Percentiles rank a stretch among this genome's conserved stretches.
These are phyloP conservation scores for Ophiostoma populinum DNA, from an alignment of 2,329 filamentous ascomycete species.

Conservation along the genomic window DNA sequence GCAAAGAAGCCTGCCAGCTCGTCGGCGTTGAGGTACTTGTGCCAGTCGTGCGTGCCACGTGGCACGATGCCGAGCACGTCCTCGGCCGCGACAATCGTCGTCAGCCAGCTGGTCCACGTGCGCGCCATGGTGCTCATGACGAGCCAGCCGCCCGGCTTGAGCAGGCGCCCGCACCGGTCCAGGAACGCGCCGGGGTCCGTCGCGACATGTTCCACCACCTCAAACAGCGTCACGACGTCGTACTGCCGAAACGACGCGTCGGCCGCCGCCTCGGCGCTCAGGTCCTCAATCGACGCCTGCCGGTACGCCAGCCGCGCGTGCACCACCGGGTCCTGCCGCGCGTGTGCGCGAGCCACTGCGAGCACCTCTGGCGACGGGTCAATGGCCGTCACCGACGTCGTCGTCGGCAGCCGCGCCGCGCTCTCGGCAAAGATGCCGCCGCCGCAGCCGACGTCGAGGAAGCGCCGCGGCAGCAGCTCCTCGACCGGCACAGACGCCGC, in stretches of 20 bases:
- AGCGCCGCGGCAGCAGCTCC: conserved; percentile 31
- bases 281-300: conserved; percentile 59
- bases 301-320: conserved; percentile 49
- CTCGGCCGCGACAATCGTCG: conserved; percentile 85
- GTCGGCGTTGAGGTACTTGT: conserved; percentile 78
- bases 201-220: conserved; percentile 87
- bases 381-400: conserved; percentile 51
- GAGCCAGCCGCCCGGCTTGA: conserved; percentile 84
- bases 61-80: conserved; percentile 78
- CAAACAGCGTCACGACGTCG: conserved; percentile 77
- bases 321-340: conserved; percentile 50
- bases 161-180: conserved; percentile 50
- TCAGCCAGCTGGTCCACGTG: conserved; percentile 76
- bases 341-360: conserved; percentile 58
- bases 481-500: conserved; percentile 1
- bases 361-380: conserved; percentile 63
- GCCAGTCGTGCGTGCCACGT: conserved; percentile 87
- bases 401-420: conserved; percentile 50
- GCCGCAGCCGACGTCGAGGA: conserved; percentile 87
- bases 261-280: conserved; percentile 17
- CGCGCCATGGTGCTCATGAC: conserved; percentile 84
- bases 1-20: conserved; percentile 49
- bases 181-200: conserved; percentile 54
- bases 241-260: too few relatives aligned
- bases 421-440: conserved; percentile 93